These are phyloP conservation scores for Candida loeiensis DNA, from an alignment of 805 yeast species.

Conservation along the genomic window DNA sequence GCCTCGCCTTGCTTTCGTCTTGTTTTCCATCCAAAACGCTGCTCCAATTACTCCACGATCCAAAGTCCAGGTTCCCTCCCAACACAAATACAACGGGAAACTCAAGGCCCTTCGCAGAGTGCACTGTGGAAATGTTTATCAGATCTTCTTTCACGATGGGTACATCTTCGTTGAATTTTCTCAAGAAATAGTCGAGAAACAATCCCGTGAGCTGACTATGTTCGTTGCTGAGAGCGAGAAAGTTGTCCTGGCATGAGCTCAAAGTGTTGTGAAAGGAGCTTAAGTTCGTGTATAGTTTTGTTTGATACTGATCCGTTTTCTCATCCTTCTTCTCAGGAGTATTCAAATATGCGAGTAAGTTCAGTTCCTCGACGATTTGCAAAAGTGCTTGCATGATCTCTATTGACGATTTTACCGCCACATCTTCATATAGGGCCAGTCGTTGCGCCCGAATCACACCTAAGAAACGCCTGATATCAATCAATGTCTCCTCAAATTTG, in stretches of 20 bases:
- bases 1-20: slow-evolving; percentile 33
- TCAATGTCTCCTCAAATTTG: slow-evolving; percentile 1
- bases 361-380: slow-evolving; percentile 30
- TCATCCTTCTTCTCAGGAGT: slow-evolving; percentile 6
- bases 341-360: slow-evolving; percentile 26
- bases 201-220: slow-evolving; percentile 9
- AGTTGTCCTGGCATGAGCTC: slow-evolving; percentile 13
- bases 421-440: not conserved
- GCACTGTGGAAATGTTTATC: slow-evolving; percentile 64
- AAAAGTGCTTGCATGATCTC: slow-evolving; percentile 32
- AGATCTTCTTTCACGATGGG: slow-evolving; percentile 22
- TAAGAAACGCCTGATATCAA: not conserved
- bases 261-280: slow-evolving; percentile 22
- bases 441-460: not conserved
- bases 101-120: slow-evolving; percentile 71
- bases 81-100: slow-evolving; percentile 62
- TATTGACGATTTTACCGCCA: slow-evolving; percentile 25
- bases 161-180: slow-evolving; percentile 37
- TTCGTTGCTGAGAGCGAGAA: slow-evolving; percentile 3
- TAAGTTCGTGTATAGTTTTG: slow-evolving; percentile 15
- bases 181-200: slow-evolving; percentile 39
- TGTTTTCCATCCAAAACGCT: slow-evolving; percentile 3
- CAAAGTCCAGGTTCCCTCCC: slow-evolving; percentile 11
- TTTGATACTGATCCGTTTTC: slow-evolving; percentile 2
- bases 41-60: slow-evolving; percentile 6